Percentiles rank a stretch among this genome's conserved stretches.
These are phyloP conservation scores for Scheffersomyces stambukii DNA, from an alignment of 1,139 yeast species.

Conservation along the genomic window DNA sequence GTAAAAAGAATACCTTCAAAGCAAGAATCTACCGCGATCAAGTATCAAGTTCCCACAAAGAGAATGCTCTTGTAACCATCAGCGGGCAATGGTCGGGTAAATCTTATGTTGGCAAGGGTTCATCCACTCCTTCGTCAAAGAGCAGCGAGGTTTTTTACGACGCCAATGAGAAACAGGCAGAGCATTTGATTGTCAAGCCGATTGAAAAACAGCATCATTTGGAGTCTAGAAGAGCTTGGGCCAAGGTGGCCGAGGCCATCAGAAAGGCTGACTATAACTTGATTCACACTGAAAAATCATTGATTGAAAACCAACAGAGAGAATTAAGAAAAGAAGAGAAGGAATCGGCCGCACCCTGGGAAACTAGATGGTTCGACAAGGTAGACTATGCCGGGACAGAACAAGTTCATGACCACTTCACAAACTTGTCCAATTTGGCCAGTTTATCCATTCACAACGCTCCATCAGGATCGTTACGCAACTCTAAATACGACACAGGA, in stretches of 20 bases:
- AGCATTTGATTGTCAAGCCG: conserved; percentile 69
- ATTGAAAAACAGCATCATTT: conserved; percentile 68
- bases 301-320: conserved; percentile 79
- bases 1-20: conserved; percentile 89
- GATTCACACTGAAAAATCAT: conserved; percentile 69
- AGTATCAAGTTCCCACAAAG: conserved; percentile 46
- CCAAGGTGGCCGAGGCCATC: conserved; percentile 83
- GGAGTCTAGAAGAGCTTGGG: conserved; percentile 86
- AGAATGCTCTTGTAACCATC: conserved; percentile 70
- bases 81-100: conserved; percentile 90
- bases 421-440: conserved; percentile 50
- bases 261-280: conserved; percentile 66
- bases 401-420: conserved; percentile 39
- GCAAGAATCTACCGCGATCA: conserved; percentile 67
- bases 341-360: conserved; percentile 61
- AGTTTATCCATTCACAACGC: conserved; percentile 58
- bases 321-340: conserved; percentile 70
- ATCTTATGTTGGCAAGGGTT: conserved; percentile 49
- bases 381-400: conserved; percentile 39
- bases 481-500: conserved; percentile 49
- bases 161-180: conserved; percentile 50
- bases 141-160: conserved; percentile 64
- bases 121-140: conserved; percentile 31
- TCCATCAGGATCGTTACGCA: conserved; percentile 60
- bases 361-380: conserved; percentile 71